These are phyloP conservation scores for Pyrenula massariospora DNA, from an alignment of 495 filamentous ascomycete species.

Conservation along the genomic window DNA sequence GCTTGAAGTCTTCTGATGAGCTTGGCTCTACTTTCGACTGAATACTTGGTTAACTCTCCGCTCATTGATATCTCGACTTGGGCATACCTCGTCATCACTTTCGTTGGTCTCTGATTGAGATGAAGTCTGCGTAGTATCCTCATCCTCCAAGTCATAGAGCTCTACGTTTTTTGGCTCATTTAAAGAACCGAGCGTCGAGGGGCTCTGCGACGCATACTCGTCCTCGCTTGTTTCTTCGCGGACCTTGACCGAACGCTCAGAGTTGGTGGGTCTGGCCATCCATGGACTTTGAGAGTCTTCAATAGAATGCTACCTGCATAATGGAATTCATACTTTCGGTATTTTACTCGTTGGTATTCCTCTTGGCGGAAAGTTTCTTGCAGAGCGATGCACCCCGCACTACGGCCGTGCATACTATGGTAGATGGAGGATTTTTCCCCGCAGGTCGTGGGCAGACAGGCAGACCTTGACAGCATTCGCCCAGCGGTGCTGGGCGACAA, in stretches of 20 bases:
- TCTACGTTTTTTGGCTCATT: neutral
- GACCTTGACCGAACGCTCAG: neutral
- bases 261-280: neutral
- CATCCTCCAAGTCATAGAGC: neutral
- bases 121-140: neutral
- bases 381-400: too few species aligned
- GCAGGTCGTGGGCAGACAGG: too few species aligned
- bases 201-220: neutral
- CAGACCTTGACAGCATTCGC: too few species aligned
- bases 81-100: neutral
- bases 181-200: neutral
- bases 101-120: neutral
- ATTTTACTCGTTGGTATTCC: too few species aligned
- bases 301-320: too few species aligned
- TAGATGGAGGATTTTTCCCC: too few species aligned
- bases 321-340: too few species aligned
- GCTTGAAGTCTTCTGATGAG: constrained; percentile 27
- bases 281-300: too few species aligned
- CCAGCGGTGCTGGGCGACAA: too few species aligned
- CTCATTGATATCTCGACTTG: neutral
- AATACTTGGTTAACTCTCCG: neutral
- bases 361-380: too few species aligned
- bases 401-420: too few species aligned
- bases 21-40: constrained; percentile 16
- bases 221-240: neutral